These are phyloP conservation scores for Geranium rotundifolium DNA, from an alignment of 345 rosid species.

Conservation along the genomic window DNA sequence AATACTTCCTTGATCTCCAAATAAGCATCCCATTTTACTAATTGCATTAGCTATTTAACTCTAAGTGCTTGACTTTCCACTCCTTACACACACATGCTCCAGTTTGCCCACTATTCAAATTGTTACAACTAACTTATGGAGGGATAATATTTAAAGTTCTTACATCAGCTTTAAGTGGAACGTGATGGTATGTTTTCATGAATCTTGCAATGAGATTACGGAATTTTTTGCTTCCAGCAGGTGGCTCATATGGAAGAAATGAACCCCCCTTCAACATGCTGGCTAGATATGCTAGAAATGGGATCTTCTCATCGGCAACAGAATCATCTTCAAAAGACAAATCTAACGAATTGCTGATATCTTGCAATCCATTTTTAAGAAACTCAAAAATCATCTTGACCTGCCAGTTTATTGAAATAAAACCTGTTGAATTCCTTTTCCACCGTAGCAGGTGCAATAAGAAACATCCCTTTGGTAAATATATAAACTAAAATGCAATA, in stretches of 20 bases:
- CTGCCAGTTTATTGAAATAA: slow-evolving; percentile 30
- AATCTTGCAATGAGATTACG: slow-evolving; percentile 78
- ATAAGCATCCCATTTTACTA: no score
- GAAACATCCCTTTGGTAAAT: slow-evolving; percentile 4
- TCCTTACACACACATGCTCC: no score
- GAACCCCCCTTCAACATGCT: slow-evolving; percentile 49
- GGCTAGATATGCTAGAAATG: slow-evolving; percentile 89
- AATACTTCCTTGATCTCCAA: no score
- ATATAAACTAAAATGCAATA: neutral
- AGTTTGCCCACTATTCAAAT: no score
- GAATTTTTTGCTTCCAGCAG: slow-evolving; percentile 78
- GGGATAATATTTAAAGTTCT: slow-evolving; percentile 10
- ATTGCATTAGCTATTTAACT: no score
- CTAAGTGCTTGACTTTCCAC: no score
- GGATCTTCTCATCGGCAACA: slow-evolving; percentile 97
- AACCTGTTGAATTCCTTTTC: slow-evolving; percentile 6
- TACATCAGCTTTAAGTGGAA: slow-evolving; percentile 74
- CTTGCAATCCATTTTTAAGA: slow-evolving; percentile 79
- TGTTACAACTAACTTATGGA: no score
- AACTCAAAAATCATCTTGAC: slow-evolving; percentile 83
- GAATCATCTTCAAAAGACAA: slow-evolving; percentile 82
- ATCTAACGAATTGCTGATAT: slow-evolving; percentile 83
- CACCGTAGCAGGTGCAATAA: neutral
- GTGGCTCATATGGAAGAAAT: slow-evolving; percentile 76
- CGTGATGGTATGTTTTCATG: slow-evolving; percentile 82